Evolutionary conservation across 2,329 filamentous ascomycete genomes (phyloP).

Genomic region (Acephala macrosclerotiorum): DNA sequence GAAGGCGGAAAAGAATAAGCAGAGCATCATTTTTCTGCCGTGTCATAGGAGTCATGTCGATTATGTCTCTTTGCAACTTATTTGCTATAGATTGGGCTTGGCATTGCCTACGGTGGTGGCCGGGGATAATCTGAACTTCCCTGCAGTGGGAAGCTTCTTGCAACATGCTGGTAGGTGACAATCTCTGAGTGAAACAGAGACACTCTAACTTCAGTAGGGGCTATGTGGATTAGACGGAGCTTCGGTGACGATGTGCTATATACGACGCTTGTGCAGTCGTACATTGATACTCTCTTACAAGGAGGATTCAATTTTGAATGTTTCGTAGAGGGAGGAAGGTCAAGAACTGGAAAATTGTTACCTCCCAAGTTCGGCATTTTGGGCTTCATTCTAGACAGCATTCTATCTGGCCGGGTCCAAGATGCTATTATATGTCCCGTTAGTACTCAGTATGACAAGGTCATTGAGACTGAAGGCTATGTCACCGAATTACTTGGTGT

Average conservation of each 20-base stretch:
- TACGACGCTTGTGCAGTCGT: conserved; percentile 90
- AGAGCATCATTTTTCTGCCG: conserved; percentile 94
- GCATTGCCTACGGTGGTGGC: conserved; percentile 91
- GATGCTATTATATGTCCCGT: conserved; percentile 96
- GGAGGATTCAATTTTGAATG: conserved; percentile 96
- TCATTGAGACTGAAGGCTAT: conserved; percentile 97
- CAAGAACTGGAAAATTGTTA: conserved; percentile 90
- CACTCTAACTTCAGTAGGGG: conserved; percentile 54
- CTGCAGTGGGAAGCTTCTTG: neutral
- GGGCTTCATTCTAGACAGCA: conserved; percentile 87
- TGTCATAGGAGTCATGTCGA: conserved; percentile 96
- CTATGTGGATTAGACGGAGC: conserved; percentile 93
- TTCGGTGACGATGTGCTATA: conserved; percentile 95
- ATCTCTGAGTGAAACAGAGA: neutral
- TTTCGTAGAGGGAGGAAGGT: conserved; percentile 95
- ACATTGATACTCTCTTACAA: conserved; percentile 91
- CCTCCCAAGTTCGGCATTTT: conserved; percentile 96
- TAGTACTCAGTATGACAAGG: conserved; percentile 98
- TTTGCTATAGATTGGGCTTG: conserved; percentile 92
- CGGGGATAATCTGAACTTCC: conserved; percentile 80
- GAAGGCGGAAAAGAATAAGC: conserved; percentile 83
- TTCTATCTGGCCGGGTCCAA: conserved; percentile 85
- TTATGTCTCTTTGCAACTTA: conserved; percentile 92
- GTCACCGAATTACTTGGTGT: conserved; percentile 92
- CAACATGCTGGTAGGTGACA: conserved; percentile 69